Base-by-base conservation (phyloP, 1,139 yeast species). In the Suhomyces maxii region DNA sequence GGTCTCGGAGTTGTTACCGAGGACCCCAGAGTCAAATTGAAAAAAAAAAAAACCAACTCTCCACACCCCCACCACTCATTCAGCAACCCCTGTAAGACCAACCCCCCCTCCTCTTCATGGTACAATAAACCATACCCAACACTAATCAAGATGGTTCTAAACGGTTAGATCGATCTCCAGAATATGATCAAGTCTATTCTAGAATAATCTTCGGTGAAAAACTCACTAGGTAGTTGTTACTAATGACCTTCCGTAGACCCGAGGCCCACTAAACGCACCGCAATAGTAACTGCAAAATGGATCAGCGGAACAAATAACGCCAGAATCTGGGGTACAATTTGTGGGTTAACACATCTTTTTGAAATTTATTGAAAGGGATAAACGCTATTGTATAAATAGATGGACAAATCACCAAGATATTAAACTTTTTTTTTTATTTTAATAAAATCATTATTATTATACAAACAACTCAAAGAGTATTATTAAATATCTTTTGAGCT, bases 291-390 rank as follows among this genome's bases (percentile, higher is more conserved):
- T 28, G 31, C 32, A 11, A 26, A 26, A 36, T 31, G 50, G 50
- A 41, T 44, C 45, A 47, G 45, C 50, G 47, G 50, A 47, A 32
- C 26, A 44, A 34, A 33, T 32, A 13, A 10, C 14, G 14, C 28
- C 31, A 28, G 23, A 47, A 47, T 44, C 50, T 47, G 50, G 50
- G 50, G 50, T 47, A 43, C 40, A 28, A 28, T 28, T 39, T 41
- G 41, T 45, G 42, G 39, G 39, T 32, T 7, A 12, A 38, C 30
- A 38, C 30, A 11, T 8, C 13, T 32, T 12, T 18, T 31, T 18
- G 40, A 26, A 31, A 37, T 13, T 26, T 18, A 12, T 37, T 37
- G 12, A 32, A 30, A 31, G 34, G 26, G 30, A 12, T n/a, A 31
- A 8, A 30, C 25, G 34, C 37, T 6, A 31, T 26, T 26, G 45